Evolutionary conservation across 2,329 filamentous ascomycete genomes (phyloP).

Genomic region (Ceratocystis diversiconidia): DNA sequence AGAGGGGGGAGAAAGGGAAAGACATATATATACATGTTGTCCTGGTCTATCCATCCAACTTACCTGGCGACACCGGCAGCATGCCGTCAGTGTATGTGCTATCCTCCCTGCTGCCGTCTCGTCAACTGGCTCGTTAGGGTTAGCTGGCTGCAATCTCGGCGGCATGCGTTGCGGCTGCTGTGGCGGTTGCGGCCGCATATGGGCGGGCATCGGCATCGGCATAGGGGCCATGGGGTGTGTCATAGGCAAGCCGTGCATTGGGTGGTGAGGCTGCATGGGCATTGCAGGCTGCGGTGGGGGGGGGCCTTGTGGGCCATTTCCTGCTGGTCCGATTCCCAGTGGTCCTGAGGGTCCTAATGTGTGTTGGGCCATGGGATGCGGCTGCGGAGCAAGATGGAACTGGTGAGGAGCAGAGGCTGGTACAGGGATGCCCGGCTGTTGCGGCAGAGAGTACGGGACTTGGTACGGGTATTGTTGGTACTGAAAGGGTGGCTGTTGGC

Average conservation of each 20-base stretch:
- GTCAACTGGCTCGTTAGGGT: slow-evolving; percentile 19
- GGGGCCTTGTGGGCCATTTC: slow-evolving; percentile 8
- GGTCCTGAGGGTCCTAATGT: background rate
- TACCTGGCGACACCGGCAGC: slow-evolving; percentile 66
- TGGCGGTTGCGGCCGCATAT: slow-evolving; percentile 6
- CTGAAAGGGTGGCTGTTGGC: slow-evolving; percentile 16
- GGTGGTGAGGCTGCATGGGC: slow-evolving; percentile 19
- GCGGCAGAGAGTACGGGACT: slow-evolving; percentile 14
- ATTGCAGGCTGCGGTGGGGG: slow-evolving; percentile 18
- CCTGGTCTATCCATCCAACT: background rate
- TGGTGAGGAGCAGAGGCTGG: slow-evolving; percentile 4
- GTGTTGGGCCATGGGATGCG: slow-evolving; percentile 21
- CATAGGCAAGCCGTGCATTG: slow-evolving; percentile 19
- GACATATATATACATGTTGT: too few relatives aligned
- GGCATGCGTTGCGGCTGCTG: slow-evolving; percentile 13
- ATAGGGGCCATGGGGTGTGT: slow-evolving; percentile 13
- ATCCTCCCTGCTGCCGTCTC: slow-evolving; percentile 39
- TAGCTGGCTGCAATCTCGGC: slow-evolving; percentile 16
- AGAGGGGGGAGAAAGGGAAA: too few relatives aligned
- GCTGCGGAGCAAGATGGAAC: slow-evolving; percentile 19
- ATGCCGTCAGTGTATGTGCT: slow-evolving; percentile 67
- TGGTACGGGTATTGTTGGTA: slow-evolving; percentile 17
- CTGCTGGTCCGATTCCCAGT: background rate
- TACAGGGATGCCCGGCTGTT: slow-evolving; percentile 15
- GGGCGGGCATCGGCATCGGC: slow-evolving; percentile 13